Base-by-base conservation (phyloP, 2,329 filamentous ascomycete genomes). In the Microcyclospora tardicrescens region DNA sequence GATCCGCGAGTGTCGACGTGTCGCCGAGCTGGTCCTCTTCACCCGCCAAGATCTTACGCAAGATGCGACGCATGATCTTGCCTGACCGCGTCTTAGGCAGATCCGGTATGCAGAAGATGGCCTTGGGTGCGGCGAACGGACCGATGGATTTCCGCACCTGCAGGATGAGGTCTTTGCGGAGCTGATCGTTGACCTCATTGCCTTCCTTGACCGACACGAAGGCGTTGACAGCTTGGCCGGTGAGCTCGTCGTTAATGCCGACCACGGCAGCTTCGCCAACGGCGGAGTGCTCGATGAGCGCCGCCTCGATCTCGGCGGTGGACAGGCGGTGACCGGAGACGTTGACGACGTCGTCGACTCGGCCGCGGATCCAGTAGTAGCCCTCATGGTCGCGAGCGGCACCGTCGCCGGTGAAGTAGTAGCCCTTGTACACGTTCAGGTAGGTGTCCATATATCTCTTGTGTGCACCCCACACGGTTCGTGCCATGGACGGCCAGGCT, bases 361-460 rank as follows among this genome's bases (percentile, higher is more conserved):
- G 86, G 49, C 91, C 91, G 46, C 91, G 84, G 61, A 98, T 98
- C 91, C 91, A 98, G 77, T 96, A 98, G 72, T 95, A 98, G 41
- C 91, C 91, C 56, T 98, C 91, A 64, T 94, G 83, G 61, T 98
- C 91, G 58, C 91, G 84, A 43, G 84, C 91, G 40, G 91, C 91
- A 58, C 91, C 91, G 59, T 98, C 91, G 42, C 84, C 84, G 12
- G 84, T 91, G 67, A 91, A 93, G 66, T 98, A 98, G 70, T 93
- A 95, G 44, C 89, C 91, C 68, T 86, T 85, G 73, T 98, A 98
- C 9, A 95, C 87, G 55, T 93, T 93, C 54, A 98, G 66, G 63
- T 98, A 98, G 10, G 91, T 96, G 54, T 98, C 89, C 85, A 95
- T 89, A 64, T 95, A 98, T 58, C 91, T 79, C 75, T 93, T 91